A percentile compares a stretch with the other conserved stretches of the same genome.
Conservation (phyloP, 768 basidiomycete species). For the Lactarius hatsudake region DNA sequence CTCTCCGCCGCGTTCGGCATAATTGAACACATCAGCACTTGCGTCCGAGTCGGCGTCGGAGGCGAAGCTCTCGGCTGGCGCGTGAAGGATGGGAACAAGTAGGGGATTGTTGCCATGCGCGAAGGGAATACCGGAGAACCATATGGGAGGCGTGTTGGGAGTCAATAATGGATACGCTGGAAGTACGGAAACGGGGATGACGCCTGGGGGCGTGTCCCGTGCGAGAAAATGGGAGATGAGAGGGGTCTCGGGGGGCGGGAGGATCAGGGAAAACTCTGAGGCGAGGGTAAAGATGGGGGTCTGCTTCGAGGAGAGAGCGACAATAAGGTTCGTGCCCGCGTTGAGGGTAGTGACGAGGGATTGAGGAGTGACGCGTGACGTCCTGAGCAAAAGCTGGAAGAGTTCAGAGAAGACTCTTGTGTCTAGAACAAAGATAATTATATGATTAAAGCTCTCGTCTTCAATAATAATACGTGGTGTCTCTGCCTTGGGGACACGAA, state of each 20-base stretch:
- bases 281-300: constrained; percentile 75
- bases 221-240: constrained; percentile 85
- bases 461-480: constrained; percentile 61
- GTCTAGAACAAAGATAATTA: constrained; percentile 83
- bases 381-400: constrained; percentile 65
- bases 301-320: constrained; percentile 75
- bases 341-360: constrained; percentile 68
- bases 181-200: constrained; percentile 63
- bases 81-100: constrained; percentile 76
- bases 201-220: constrained; percentile 57
- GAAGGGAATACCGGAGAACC: constrained; percentile 73
- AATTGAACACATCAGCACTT: constrained; percentile 63
- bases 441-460: constrained; percentile 77
- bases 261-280: constrained; percentile 87
- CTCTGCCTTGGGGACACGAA: constrained; percentile 78
- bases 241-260: constrained; percentile 79
- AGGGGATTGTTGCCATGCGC: constrained; percentile 72
- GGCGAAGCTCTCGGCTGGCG: constrained; percentile 73
- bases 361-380: constrained; percentile 80
- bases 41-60: constrained; percentile 59
- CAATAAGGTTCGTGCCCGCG: constrained; percentile 75
- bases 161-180: constrained; percentile 45
- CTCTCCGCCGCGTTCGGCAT: constrained; percentile 72
- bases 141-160: constrained; percentile 53
- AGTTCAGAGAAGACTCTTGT: constrained; percentile 55